A percentile compares a stretch with the other conserved stretches of the same genome.
These are phyloP conservation scores for Globisporangium lucens DNA, from an alignment of 352 stramenopile species.

Conservation along the genomic window DNA sequence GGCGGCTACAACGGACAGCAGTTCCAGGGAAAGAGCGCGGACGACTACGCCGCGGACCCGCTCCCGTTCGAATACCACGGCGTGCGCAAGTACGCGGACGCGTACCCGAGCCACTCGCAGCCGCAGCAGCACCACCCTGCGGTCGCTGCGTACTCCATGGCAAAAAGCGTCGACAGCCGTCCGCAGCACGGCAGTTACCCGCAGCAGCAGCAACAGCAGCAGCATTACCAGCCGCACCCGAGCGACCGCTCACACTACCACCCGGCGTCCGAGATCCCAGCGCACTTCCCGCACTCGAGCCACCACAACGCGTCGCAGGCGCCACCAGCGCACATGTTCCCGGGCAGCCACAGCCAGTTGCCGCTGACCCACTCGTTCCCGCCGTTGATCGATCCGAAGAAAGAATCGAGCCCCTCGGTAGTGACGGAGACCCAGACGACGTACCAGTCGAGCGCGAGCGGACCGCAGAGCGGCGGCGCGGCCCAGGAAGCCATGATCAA, in stretches of 20 bases:
- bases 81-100: slow-evolving; percentile 45
- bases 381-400: slow-evolving; percentile 53
- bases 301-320: slow-evolving; percentile 25
- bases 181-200: slow-evolving; percentile 18
- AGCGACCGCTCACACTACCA: slow-evolving; percentile 22
- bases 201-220: slow-evolving; percentile 16
- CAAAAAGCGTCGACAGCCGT: slow-evolving; percentile 9
- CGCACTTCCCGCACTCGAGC: slow-evolving; percentile 33
- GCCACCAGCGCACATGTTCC: slow-evolving; percentile 21
- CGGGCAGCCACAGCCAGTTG: slow-evolving; percentile 16
- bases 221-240: slow-evolving; percentile 16
- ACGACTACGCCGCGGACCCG: slow-evolving; percentile 76
- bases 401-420: slow-evolving; percentile 17
- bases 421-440: slow-evolving; percentile 27
- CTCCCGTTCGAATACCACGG: slow-evolving; percentile 77
- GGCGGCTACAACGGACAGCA: slow-evolving; percentile 14
- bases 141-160: slow-evolving; percentile 6
- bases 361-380: slow-evolving; percentile 53
- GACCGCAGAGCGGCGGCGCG: slow-evolving; percentile 21
- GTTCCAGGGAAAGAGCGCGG: slow-evolving; percentile 21
- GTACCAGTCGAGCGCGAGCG: slow-evolving; percentile 8
- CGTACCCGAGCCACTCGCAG: slow-evolving; percentile 20
- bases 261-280: slow-evolving; percentile 29
- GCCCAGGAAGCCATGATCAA: slow-evolving; percentile 84
- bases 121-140: neutral